Evolutionary conservation across 2,329 filamentous ascomycete species (phyloP), one percentile per base, ranked within the genome.

Genomic region (Scleromitrula shiraiana): DNA sequence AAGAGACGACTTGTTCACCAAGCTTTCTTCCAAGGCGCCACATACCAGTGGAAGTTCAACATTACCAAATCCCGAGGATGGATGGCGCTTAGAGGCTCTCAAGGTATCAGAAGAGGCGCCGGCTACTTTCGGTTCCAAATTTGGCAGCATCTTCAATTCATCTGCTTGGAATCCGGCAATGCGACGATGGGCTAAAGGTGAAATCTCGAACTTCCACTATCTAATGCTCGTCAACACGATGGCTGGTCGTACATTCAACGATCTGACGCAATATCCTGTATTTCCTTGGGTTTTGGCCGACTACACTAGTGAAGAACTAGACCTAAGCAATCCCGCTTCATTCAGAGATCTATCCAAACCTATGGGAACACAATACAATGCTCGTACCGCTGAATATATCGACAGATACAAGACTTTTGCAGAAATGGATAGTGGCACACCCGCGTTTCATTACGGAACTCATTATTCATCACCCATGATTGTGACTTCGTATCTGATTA

Each of bases 381-480:
- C 79, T 47, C 78, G 91, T 54, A 85, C 94, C 55, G 73, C 78
- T 0, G 87, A 89, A 6, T 95, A 93, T 60, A 77, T 80, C 43
- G 86, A 94, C 59, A 80, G 89, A 24, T 97, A 95, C 64, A 81
- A 83, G 56, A 86, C 88, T 14, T 83, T 98, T 64, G 83, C 83
- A 1, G 93, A 97, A 63, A 95, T 98, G 74, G 90, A 95, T 55
- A 69, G 73, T 35, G 75, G 74, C 49, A 74, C 76, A 38, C 83
- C 86, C 0, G 86, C 93, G 0, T 98, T 96, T 64, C 93, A 98
- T 64, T 98, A 97, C 58, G 93, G 93, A 15, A 98, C 94, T 0
- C 94, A 98, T 64, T 98, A 98, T 65, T 97, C 93, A 1, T 97
- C 93, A 2, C 93, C 93, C 7, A 98, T 97, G 93, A 96, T 95